Conservation (phyloP, 2,329 filamentous ascomycete genomes). For the Apiospora rasikravindrae region DNA sequence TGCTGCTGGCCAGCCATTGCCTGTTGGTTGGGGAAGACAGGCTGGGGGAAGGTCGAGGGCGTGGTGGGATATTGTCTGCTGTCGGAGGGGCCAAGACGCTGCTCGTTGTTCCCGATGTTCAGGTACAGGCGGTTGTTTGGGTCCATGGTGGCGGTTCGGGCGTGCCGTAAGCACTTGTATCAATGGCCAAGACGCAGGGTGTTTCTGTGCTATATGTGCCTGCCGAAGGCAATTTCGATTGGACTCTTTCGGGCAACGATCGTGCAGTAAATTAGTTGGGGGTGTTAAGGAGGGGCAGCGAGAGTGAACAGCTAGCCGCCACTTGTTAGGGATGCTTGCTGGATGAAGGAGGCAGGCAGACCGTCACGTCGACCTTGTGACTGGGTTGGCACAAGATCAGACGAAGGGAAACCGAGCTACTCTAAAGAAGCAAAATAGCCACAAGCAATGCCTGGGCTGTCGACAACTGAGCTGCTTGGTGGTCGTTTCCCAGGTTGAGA, state of each 20-base stretch:
- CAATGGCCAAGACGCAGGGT: neutral
- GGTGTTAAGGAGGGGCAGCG: neutral
- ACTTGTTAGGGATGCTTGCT: neutral
- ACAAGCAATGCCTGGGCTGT: neutral
- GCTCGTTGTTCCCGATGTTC: constrained; percentile 70
- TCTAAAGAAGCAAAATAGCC: neutral
- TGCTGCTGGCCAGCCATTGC: constrained; percentile 55
- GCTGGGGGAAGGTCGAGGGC: constrained; percentile 94
- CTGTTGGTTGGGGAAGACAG: constrained; percentile 63
- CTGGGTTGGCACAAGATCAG: constrained; percentile 2
- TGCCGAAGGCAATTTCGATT: neutral
- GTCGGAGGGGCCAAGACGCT: constrained; percentile 64
- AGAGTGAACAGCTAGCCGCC: constrained; percentile 9
- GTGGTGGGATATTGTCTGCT: constrained; percentile 78
- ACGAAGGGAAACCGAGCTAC: neutral
- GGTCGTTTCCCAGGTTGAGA: neutral
- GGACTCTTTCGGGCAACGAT: constrained; percentile 8
- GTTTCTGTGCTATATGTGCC: neutral
- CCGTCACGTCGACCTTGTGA: neutral
- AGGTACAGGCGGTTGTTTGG: constrained; percentile 67
- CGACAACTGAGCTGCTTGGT: neutral
- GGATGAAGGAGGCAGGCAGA: neutral
- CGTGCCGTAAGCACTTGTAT: neutral
- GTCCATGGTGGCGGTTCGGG: constrained; percentile 46
- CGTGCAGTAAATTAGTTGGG: constrained; percentile 12